Base-by-base conservation (phyloP, 139 green algal species). In the Micractinium conductrix region DNA sequence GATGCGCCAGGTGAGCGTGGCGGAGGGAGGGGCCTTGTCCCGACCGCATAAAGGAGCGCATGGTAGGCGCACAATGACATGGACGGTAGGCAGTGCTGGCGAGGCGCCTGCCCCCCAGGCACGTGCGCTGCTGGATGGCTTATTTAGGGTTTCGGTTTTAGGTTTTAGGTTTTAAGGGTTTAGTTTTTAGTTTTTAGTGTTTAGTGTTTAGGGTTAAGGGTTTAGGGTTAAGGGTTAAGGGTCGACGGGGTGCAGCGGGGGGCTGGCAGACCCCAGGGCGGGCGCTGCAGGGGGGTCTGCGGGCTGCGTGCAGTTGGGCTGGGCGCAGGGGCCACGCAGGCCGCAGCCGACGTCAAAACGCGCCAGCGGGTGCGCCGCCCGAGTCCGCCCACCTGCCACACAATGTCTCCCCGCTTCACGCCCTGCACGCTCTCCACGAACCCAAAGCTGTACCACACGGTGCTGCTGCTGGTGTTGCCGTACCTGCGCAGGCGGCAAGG, bases 401-500 rank as follows among this genome's bases (percentile, higher is more conserved):
- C 89, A 44, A 89, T 68, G 65, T 98, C 94, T 35, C 93, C 94
- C 21, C 85, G 85, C 22, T 86, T 81, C 78, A 98, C 89, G 28
- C 91, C 89, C 63, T 91, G 86, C 42, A 84, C 73, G 53, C 78
- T 84, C 88, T 98, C 95, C 21, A 96, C 92, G 88, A 93, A 98
- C 0, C 89, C 87, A 78, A 98, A 90, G 44, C 93, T 90, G 85
- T 96, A 96, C 93, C 95, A 97, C 67, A 98, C 93, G 53, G 93
- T 96, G 44, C 88, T 92, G 78, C 90, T 95, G 44, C 91, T 96
- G 71, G 93, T 95, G 90, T 98, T 98, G 69, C 95, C 96, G 79
- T 95, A 98, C 81, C 85, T 86, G 62, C 63, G 42, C 2, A 33
- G 16, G 55, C 33, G 17, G 38, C 22, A 21, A 0, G 1, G 19